Evolutionary conservation across 805 yeast species (phyloP).

Genomic region (Ogataea kodamae): DNA sequence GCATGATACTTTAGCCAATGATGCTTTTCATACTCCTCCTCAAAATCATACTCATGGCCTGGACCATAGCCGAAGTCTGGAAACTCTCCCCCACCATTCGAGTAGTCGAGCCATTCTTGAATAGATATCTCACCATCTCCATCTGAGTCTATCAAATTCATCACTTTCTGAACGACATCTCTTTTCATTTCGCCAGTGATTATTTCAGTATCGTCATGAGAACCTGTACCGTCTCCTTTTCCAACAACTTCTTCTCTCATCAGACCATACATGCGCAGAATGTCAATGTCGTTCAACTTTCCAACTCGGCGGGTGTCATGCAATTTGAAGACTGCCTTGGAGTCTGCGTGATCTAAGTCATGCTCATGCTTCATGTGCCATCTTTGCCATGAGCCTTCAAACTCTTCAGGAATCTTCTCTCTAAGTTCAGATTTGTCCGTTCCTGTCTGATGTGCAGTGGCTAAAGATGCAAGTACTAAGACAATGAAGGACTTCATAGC

Average conservation of each 20-base stretch:
- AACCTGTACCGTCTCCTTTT: conserved; percentile 86
- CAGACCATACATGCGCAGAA: conserved; percentile 78
- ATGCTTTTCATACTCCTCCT: conserved; percentile 88
- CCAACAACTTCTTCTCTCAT: conserved; percentile 72
- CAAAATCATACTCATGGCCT: conserved; percentile 85
- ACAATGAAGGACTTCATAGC: conserved; percentile 2
- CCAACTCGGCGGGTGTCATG: conserved; percentile 72
- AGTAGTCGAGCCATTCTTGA: conserved; percentile 68
- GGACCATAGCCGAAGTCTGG: conserved; percentile 94
- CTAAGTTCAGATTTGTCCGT: conserved; percentile 29
- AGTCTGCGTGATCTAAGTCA: conserved; percentile 66
- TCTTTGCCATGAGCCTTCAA: conserved; percentile 64
- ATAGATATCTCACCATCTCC: conserved; percentile 60
- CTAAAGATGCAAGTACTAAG: not conserved
- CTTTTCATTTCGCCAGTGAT: conserved; percentile 54
- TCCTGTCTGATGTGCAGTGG: conserved; percentile 10
- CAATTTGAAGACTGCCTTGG: conserved; percentile 70
- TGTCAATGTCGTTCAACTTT: conserved; percentile 54
- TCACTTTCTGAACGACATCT: conserved; percentile 51
- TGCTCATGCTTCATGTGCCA: conserved; percentile 95
- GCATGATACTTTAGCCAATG: conserved; percentile 85
- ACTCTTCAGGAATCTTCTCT: conserved; percentile 45
- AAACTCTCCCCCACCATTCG: conserved; percentile 60
- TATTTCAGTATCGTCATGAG: conserved; percentile 61
- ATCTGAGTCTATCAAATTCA: conserved; percentile 61